Evolutionary conservation across 352 stramenopile genomes (phyloP), one percentile per base, ranked within the genome.

Genomic region (Globisporangium abappressorium): DNA sequence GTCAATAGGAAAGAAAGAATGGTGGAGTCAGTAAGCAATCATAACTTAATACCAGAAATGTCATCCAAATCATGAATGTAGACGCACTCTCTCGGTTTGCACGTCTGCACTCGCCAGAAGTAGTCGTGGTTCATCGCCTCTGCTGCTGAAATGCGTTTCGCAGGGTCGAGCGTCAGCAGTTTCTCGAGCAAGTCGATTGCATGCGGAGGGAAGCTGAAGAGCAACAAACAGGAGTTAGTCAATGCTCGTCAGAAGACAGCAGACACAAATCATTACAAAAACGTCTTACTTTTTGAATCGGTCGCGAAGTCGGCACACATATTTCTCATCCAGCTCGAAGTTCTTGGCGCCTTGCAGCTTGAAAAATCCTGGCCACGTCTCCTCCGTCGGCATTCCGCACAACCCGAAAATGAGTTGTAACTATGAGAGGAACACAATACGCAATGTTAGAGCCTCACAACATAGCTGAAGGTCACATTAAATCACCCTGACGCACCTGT

Each of bases 121-220:
- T 99, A 99, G 55, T 97, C 85, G 81, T 99, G 97, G 54, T 98
- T 88, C 77, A 99, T 88, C 8, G 97, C 97, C 59, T 98, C 92
- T 11, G 95, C 83, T 5, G 95, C 96, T 14, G 96, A 97, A 57
- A 99, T 97, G 46, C 97, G 81, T 66, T 97, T 91, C 4, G 89
- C 81, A 24, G 97, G 97, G 76, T 99, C 96, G 55, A 98, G 94
- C 53, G 97, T 96, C 38, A 99, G 70, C 69, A 99, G 87, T 65
- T 97, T 95, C 64, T 92, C 85, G 20, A 99, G 72, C 66, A 99
- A 78, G 74, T 99, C 93, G 36, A 98, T 68, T 18, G 86, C 84
- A 38, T 90, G 78, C 0, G 82, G 77, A 36, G 88, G 85, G 55
- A 94, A 93, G 51, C 88, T 94, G 66, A 26, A n/a, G 12, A 11